Conservation (phyloP, 208 protist genomes). For the Trypanosoma theileri region DNA sequence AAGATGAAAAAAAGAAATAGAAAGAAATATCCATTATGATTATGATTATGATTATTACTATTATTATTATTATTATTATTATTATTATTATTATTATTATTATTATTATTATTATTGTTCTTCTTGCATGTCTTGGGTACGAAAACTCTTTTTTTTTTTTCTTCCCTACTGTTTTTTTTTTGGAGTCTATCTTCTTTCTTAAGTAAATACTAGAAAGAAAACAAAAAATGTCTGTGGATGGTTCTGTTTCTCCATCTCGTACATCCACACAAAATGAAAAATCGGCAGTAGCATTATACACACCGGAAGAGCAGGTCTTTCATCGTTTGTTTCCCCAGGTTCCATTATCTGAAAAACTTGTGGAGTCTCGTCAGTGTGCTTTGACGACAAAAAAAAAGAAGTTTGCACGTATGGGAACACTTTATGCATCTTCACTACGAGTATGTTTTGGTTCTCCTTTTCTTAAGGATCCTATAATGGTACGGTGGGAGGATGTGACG, state of each 20-base stretch:
- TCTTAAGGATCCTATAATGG: slow-evolving; percentile 37
- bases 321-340: slow-evolving; percentile 48
- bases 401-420: slow-evolving; percentile 51
- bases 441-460: slow-evolving; percentile 61
- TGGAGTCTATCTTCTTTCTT: slow-evolving; percentile 13
- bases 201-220: slow-evolving; percentile 10
- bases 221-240: slow-evolving; percentile 10
- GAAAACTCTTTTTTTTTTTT: slow-evolving; percentile 11
- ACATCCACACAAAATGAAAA: neutral
- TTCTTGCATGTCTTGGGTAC: no score
- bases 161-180: slow-evolving; percentile 21
- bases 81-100: no score
- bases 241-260: neutral
- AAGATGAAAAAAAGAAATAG: no score
- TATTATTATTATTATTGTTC: no score
- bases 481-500: slow-evolving; percentile 47
- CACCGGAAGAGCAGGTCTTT: slow-evolving; percentile 41
- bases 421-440: slow-evolving; percentile 56
- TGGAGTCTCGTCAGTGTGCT: slow-evolving; percentile 49
- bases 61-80: no score
- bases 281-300: slow-evolving; percentile 23
- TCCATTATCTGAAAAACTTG: slow-evolving; percentile 43
- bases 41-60: no score
- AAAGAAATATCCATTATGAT: no score
- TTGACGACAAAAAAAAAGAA: slow-evolving; percentile 34